These are phyloP conservation scores for Penicillium sp. DNA, from an alignment of 2,329 filamentous ascomycete genomes.

Conservation along the genomic window DNA sequence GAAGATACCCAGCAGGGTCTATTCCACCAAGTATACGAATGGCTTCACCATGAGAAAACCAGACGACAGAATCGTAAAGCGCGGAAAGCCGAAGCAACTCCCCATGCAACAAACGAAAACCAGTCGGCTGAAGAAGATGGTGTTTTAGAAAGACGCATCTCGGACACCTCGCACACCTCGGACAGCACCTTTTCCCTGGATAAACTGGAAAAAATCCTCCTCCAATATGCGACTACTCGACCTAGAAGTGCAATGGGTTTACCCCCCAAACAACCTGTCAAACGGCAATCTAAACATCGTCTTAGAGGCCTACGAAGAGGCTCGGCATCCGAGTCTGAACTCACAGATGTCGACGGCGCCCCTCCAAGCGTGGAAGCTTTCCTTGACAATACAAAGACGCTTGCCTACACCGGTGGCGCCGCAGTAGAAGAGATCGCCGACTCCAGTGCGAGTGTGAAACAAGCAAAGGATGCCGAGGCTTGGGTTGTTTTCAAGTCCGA, in stretches of 20 bases:
- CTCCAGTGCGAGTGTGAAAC: constrained; percentile 46
- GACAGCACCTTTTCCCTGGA: constrained; percentile 74
- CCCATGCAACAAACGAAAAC: constrained; percentile 39
- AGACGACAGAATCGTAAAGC: constrained; percentile 60
- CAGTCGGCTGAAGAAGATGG: constrained; percentile 26
- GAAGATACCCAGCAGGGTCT: constrained; percentile 45
- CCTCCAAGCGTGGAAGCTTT: constrained; percentile 81
- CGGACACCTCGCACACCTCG: constrained; percentile 62
- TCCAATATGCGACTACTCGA: constrained; percentile 39
- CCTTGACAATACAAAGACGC: constrained; percentile 85
- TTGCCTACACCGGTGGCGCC: constrained; percentile 66
- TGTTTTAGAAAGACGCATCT: constrained; percentile 39
- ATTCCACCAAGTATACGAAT: constrained; percentile 72
- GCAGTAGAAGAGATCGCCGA: constrained; percentile 42
- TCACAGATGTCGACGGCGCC: constrained; percentile 73
- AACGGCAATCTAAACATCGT: constrained; percentile 35
- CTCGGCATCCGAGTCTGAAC: constrained; percentile 81
- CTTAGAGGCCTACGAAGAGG: constrained; percentile 39
- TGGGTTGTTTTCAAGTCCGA: constrained; percentile 91
- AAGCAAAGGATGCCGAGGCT: constrained; percentile 67
- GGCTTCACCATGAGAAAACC: constrained; percentile 76
- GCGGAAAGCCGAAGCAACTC: constrained; percentile 41
- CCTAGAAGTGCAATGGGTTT: constrained; percentile 23
- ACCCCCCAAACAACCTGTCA: constrained; percentile 13
- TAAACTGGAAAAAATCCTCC: constrained; percentile 70